Conservation (phyloP, 73 alveolate genomes). For the Halteria grandinella region DNA sequence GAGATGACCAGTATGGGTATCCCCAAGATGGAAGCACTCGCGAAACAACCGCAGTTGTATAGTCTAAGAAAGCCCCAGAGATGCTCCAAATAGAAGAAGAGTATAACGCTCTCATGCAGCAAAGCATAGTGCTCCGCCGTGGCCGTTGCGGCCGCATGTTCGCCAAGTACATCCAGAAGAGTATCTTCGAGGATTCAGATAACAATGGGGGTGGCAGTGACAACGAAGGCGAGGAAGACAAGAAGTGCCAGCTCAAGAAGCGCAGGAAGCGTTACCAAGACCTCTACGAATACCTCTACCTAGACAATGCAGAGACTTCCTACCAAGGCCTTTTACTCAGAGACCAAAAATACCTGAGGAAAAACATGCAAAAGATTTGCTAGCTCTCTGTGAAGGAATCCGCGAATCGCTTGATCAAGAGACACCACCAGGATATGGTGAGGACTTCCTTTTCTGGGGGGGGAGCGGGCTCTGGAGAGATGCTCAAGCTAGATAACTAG, state of each 20-base stretch:
- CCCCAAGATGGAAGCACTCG: background rate
- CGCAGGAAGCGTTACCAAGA: slow-evolving; percentile 1
- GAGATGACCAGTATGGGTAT: background rate
- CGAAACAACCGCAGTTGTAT: background rate
- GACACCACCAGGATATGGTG: background rate
- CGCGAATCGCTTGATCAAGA: background rate
- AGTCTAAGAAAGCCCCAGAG: background rate
- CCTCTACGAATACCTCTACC: background rate
- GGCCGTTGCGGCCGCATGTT: slow-evolving; percentile 20
- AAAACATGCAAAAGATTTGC: background rate
- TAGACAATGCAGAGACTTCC: background rate
- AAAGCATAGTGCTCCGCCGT: slow-evolving; percentile 4
- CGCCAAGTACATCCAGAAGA: background rate
- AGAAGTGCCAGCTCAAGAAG: background rate
- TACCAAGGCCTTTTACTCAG: background rate
- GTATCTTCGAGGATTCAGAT: slow-evolving; percentile 12
- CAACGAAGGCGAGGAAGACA: background rate
- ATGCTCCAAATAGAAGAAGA: slow-evolving; percentile 21
- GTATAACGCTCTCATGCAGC: slow-evolving; percentile 1
- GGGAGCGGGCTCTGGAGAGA: background rate
- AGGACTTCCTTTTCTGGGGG: no score
- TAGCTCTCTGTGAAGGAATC: background rate
- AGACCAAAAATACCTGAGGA: background rate
- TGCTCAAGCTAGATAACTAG: background rate
- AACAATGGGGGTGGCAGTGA: no score